Conservation (phyloP, 1,139 yeast genomes). For the Dujonia santamariae region DNA sequence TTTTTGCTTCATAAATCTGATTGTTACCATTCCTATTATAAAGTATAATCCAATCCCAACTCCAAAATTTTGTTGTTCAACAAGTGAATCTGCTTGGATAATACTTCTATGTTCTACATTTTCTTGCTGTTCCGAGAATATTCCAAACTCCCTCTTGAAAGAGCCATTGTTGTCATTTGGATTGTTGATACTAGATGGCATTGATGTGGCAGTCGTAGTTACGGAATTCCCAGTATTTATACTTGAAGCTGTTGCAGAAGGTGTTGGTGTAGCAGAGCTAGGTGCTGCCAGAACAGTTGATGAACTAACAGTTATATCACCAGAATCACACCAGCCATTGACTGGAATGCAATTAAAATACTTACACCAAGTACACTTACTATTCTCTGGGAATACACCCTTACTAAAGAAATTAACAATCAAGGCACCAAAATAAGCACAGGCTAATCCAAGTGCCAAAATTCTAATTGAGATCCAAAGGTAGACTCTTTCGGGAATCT, state of each 20-base stretch:
- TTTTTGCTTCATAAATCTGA: slow-evolving; percentile 14
- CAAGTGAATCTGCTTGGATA: background rate
- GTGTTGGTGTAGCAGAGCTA: slow-evolving; percentile 1
- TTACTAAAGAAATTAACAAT: slow-evolving; percentile 47
- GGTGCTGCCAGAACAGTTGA: background rate
- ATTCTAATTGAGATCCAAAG: slow-evolving; percentile 52
- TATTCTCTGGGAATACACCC: slow-evolving; percentile 27
- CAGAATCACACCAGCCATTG: slow-evolving; percentile 68
- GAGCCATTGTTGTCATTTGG: slow-evolving; percentile 2
- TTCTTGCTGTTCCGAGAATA: background rate
- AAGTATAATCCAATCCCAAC: slow-evolving; percentile 16
- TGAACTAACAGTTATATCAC: slow-evolving; percentile 36
- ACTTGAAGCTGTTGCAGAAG: background rate
- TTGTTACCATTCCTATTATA: slow-evolving; percentile 15
- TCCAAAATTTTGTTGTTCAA: slow-evolving; percentile 2
- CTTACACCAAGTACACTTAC: slow-evolving; percentile 65
- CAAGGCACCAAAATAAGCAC: slow-evolving; percentile 51
- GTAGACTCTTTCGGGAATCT: slow-evolving; percentile 32
- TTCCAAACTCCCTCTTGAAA: slow-evolving; percentile 1
- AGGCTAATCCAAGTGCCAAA: slow-evolving; percentile 42
- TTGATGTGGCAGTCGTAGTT: background rate
- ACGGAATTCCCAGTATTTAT: background rate
- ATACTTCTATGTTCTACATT: background rate
- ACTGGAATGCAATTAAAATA: slow-evolving; percentile 72
- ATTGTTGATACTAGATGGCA: slow-evolving; percentile 3